A percentile compares a stretch with the other conserved stretches of the same genome.
Evolutionary conservation across 192 early-diverging fungal species (phyloP).

Genomic region (Mortierella hygrophila): DNA sequence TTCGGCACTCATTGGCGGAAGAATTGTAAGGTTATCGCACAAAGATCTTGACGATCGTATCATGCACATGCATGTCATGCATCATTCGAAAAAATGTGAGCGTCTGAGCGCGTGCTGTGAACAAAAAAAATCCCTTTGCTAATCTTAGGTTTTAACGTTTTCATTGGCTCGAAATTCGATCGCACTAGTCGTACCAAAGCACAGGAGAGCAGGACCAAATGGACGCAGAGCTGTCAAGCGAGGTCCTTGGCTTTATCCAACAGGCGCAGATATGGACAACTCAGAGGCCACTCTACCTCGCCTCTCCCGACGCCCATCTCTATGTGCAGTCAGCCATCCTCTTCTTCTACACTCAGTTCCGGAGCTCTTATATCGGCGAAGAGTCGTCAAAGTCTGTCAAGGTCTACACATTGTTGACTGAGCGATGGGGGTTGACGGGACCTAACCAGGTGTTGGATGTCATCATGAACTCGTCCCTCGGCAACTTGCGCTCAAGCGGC

Average conservation of each 20-base stretch:
- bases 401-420: conserved; percentile 75
- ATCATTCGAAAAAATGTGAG: conserved; percentile 7
- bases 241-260: conserved; percentile 78
- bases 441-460: conserved; percentile 71
- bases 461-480: conserved; percentile 64
- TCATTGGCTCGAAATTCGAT: conserved; percentile 16
- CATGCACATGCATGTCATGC: not conserved
- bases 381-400: conserved; percentile 67
- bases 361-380: conserved; percentile 87
- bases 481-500: conserved; percentile 43
- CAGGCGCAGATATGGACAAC: conserved; percentile 67
- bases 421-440: conserved; percentile 77
- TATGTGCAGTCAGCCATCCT: conserved; percentile 84
- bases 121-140: not conserved
- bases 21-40: conserved; percentile 61
- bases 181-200: conserved; percentile 71
- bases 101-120: not conserved
- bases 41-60: not conserved
- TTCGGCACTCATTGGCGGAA: conserved; percentile 74
- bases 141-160: not conserved
- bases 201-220: conserved; percentile 83
- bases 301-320: conserved; percentile 64
- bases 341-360: conserved; percentile 84
- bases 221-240: conserved; percentile 82
- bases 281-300: conserved; percentile 63